Evolutionary conservation across 768 basidiomycete genomes (phyloP), one percentile per base, ranked within the genome.

Genomic region (Boletales sp.): DNA sequence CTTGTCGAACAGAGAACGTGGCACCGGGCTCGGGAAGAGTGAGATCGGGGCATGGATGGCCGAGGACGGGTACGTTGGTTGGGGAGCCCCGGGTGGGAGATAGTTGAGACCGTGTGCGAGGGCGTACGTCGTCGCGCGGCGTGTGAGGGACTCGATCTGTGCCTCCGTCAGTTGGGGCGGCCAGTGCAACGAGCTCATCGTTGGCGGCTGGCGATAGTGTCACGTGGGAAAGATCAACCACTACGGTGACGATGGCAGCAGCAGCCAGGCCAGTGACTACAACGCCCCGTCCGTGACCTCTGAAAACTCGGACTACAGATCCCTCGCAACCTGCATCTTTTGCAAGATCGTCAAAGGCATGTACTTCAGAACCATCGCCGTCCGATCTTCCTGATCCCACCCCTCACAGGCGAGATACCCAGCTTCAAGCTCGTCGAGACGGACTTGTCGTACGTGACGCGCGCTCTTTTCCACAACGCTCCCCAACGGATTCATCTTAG

Each of bases 291-390:
- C 37, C 11, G 17, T 10, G 21, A 4, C 21, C 32, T 34, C 32
- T 11, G 11, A 34, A 34, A 14, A 34, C 14, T n/a, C n/a, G n/a
- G 6, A 34, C 9, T 14, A 14, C 48, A 85, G 85, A 60, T 72
- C 73, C 42, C 74, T 86, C 45, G 76, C 82, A 6, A 68, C 67
- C 19, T 97, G 94, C 69, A 71, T 97, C 61, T 97, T 97, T 74
- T 98, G 95, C 79, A 97, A 86, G 74, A 97, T 97, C 68, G 79
- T 94, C 73, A 90, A 90, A 73, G 90, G 93, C 83, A 40, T 24
- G 69, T 55, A 32, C 21, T 34, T 34, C 51, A 2, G 8, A 10
- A 24, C 17, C 2, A 2, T 14, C 8, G 0, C 14, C 8, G 4
- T 34, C 10, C 32, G 6, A 34, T 9, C 32, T 34, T 21, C 34